phyloP scores from a whole-genome alignment of 768 basidiomycete species.

The Coprinopsis sp. region DNA sequence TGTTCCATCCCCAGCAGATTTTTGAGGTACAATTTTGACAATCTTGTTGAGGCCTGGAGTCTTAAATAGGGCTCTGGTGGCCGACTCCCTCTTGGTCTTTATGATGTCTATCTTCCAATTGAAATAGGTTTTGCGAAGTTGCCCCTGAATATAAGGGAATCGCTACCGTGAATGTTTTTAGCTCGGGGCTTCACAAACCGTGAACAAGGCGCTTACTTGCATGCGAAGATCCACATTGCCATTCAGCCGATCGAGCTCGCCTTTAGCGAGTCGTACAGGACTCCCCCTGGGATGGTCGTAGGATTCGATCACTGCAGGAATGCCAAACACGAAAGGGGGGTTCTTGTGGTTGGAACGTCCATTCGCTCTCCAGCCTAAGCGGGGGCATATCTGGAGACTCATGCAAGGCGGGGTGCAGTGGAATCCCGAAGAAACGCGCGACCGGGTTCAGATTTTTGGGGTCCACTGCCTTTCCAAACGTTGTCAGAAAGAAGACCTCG shows the following conservation, averaged over 20 bases:
- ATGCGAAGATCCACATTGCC: constrained; percentile 9
- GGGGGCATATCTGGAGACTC: background rate
- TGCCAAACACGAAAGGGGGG: constrained; percentile 13
- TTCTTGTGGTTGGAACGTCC: constrained; percentile 21
- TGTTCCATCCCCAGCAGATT: no score
- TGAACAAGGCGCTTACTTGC: background rate
- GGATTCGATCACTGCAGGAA: constrained; percentile 9
- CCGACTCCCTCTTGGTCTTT: no score
- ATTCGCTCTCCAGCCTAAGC: background rate
- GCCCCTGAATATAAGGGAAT: background rate
- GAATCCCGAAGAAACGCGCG: constrained; percentile 30
- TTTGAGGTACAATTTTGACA: background rate
- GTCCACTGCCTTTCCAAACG: constrained; percentile 25
- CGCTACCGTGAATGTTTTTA: background rate
- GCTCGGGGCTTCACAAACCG: no score
- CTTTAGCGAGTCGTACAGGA: constrained; percentile 17
- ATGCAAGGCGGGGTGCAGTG: constrained; percentile 21
- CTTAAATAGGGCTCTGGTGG: no score
- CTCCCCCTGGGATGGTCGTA: constrained; percentile 7
- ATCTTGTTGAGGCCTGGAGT: no score
- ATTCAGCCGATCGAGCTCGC: constrained; percentile 23
- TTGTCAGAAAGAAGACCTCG: constrained; percentile 33
- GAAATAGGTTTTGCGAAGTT: background rate
- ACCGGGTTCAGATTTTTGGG: constrained; percentile 21
- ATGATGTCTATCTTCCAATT: background rate